phyloP scores from a whole-genome alignment of 2,329 filamentous ascomycete species.

The Pestalotiopsis sp. region DNA sequence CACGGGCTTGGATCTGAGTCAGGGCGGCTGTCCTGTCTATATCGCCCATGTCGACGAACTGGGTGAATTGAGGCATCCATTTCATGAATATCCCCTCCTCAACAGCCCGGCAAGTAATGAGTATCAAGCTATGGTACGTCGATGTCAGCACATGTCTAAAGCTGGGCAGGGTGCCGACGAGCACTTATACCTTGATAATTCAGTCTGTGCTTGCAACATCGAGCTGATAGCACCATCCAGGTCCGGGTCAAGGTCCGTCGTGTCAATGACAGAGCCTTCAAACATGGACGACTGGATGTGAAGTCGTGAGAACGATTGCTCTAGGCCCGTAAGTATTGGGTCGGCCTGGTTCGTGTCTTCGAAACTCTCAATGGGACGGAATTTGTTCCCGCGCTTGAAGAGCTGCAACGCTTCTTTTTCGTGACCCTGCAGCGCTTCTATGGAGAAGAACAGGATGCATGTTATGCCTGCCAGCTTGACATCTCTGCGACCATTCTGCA shows the following conservation, averaged over 20 bases:
- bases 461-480: neutral
- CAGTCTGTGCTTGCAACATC: neutral
- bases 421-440: conserved; percentile 3
- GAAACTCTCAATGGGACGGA: neutral
- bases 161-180: neutral
- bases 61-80: neutral
- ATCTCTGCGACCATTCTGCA: neutral
- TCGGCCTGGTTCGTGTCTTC: neutral
- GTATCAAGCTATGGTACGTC: neutral
- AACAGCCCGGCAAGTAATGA: neutral
- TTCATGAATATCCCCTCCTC: neutral
- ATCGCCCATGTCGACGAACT: neutral
- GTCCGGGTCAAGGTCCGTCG: neutral
- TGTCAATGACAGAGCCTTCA: neutral
- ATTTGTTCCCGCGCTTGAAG: neutral
- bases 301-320: neutral
- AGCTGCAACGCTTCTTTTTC: conserved; percentile 4
- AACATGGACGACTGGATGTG: conserved; percentile 1
- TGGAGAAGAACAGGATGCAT: conserved; percentile 6
- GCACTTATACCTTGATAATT: neutral
- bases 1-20: neutral
- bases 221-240: neutral
- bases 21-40: neutral
- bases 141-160: neutral
- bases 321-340: neutral